phyloP scores from a whole-genome alignment of 1,139 yeast species.

The Candida labiduridarum region DNA sequence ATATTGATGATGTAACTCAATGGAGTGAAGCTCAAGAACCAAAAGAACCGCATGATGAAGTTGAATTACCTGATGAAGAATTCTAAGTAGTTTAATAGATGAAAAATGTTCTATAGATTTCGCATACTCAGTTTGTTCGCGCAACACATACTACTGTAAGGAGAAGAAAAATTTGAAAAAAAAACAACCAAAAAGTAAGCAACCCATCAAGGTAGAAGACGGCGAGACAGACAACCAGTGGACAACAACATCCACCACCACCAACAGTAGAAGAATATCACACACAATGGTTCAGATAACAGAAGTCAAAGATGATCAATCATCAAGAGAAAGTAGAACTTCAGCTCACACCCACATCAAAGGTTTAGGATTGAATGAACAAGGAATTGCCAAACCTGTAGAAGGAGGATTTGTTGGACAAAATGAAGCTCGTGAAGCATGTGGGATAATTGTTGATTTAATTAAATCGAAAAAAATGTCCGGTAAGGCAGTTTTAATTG shows the following conservation, averaged over 20 bases:
- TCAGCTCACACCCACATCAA: slow-evolving; percentile 98
- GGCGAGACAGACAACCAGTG: background rate
- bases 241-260: background rate
- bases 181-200: background rate
- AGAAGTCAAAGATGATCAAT: slow-evolving; percentile 66
- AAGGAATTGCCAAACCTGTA: slow-evolving; percentile 78
- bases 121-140: background rate
- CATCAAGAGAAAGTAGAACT: slow-evolving; percentile 71
- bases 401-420: slow-evolving; percentile 98
- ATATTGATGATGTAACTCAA: slow-evolving; percentile 95
- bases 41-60: slow-evolving; percentile 85
- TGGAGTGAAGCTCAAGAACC: slow-evolving; percentile 98
- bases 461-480: slow-evolving; percentile 93
- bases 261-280: background rate
- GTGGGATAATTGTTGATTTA: slow-evolving; percentile 92
- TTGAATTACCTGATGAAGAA: slow-evolving; percentile 54
- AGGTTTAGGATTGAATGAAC: slow-evolving; percentile 92
- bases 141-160: background rate
- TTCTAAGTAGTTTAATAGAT: background rate
- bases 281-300: slow-evolving; percentile 75
- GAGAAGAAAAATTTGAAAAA: slow-evolving; percentile 2
- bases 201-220: background rate
- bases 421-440: slow-evolving; percentile 92
- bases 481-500: slow-evolving; percentile 92
- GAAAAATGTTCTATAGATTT: background rate